Evolutionary conservation across 2,329 filamentous ascomycete species (phyloP).

Genomic region (Parafenestella ontariensis): DNA sequence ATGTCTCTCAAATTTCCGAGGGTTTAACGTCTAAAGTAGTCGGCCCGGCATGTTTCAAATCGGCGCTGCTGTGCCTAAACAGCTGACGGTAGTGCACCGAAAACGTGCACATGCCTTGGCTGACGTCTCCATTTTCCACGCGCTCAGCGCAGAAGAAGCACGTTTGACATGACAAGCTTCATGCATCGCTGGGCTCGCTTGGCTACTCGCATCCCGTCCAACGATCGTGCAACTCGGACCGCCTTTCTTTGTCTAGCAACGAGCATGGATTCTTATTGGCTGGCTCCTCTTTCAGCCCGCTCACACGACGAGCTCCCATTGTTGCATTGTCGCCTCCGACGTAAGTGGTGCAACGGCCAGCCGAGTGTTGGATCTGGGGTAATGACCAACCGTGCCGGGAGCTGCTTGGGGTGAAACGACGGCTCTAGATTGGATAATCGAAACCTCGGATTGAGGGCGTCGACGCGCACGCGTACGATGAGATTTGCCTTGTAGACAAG

Average conservation of each 20-base stretch:
- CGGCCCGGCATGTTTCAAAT: neutral
- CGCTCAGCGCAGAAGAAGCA: slow-evolving; percentile 1
- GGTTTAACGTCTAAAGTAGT: neutral
- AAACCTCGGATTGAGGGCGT: neutral
- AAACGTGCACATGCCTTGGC: slow-evolving; percentile 18
- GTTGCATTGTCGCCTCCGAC: slow-evolving; percentile 27
- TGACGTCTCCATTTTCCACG: slow-evolving; percentile 13
- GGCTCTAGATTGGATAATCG: neutral
- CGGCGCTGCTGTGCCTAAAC: neutral
- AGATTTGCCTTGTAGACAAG: neutral
- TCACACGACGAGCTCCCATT: neutral
- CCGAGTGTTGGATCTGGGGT: slow-evolving; percentile 26
- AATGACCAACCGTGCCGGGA: slow-evolving; percentile 3
- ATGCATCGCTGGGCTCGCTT: slow-evolving; percentile 13
- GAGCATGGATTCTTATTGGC: neutral
- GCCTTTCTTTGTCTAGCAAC: neutral
- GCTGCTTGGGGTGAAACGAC: slow-evolving; percentile 7
- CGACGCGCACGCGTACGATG: neutral
- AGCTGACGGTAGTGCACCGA: neutral
- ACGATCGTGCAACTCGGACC: neutral
- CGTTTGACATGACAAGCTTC: slow-evolving; percentile 12
- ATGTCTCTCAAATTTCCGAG: neutral
- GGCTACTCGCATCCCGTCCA: slow-evolving; percentile 4
- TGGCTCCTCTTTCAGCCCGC: neutral
- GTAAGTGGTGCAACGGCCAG: slow-evolving; percentile 22